Evolutionary conservation across 2,329 filamentous ascomycete genomes (phyloP).

Genomic region (Hortaea sp.): DNA sequence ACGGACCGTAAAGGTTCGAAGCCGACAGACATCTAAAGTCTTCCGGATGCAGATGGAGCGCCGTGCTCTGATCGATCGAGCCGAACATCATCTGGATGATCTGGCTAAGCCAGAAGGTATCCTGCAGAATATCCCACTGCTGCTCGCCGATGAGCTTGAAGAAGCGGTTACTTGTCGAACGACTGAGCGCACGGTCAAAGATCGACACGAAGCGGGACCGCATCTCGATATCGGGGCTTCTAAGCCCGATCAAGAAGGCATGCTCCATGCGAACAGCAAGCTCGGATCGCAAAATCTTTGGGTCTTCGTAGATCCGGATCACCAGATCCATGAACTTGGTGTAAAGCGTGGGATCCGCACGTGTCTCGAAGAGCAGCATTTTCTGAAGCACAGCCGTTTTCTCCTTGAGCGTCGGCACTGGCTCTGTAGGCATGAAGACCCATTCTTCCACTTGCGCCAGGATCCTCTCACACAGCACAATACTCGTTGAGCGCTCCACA

Average conservation of each 20-base stretch:
- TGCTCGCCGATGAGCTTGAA: conserved; percentile 84
- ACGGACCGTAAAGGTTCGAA: conserved; percentile 63
- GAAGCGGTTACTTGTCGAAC: conserved; percentile 77
- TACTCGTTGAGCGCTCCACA: conserved; percentile 88
- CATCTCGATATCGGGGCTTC: conserved; percentile 92
- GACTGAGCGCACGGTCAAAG: conserved; percentile 90
- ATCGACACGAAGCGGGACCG: conserved; percentile 93
- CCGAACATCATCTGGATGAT: conserved; percentile 88
- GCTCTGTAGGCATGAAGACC: conserved; percentile 92
- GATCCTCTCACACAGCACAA: conserved; percentile 80
- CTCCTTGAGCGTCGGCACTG: conserved; percentile 94
- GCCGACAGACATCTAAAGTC: conserved; percentile 73
- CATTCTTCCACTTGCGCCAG: conserved; percentile 87
- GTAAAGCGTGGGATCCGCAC: conserved; percentile 71
- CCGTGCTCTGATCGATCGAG: conserved; percentile 74
- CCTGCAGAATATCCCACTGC: conserved; percentile 91
- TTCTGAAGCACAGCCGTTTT: conserved; percentile 99
- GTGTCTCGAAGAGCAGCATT: conserved; percentile 90
- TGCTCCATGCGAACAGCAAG: conserved; percentile 96
- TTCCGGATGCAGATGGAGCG: conserved; percentile 66
- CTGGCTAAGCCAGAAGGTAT: conserved; percentile 95
- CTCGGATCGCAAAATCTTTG: conserved; percentile 88
- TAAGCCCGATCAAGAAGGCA: conserved; percentile 89
- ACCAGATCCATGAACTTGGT: conserved; percentile 92
- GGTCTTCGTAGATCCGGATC: conserved; percentile 95